Evolutionary conservation across 306 rosid genomes (phyloP).

Genomic region (Canavalia gladiata): DNA sequence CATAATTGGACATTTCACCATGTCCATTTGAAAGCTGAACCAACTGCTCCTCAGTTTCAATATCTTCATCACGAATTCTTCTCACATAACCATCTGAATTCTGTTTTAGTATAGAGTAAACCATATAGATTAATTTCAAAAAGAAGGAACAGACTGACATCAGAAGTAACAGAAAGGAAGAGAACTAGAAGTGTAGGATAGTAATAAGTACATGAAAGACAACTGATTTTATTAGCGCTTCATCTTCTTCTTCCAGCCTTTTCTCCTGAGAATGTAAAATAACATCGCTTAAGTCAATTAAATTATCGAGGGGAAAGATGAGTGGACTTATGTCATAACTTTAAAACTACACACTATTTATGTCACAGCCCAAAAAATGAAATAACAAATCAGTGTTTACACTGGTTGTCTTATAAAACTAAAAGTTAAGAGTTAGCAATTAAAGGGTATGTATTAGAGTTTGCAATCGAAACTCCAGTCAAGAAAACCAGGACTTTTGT

Average conservation of each 20-base stretch:
- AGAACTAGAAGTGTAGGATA: background rate
- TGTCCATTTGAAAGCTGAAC: conserved; percentile 46
- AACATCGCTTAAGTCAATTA: background rate
- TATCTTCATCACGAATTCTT: conserved; percentile 77
- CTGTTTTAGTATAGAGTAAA: conserved; percentile 53
- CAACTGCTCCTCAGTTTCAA: conserved; percentile 61
- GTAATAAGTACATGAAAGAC: conserved; percentile 65
- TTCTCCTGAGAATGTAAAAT: conserved; percentile 59
- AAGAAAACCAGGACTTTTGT: too few relatives aligned
- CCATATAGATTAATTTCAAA: conserved; percentile 20
- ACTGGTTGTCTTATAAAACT: background rate
- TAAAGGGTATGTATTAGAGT: conserved; percentile 6
- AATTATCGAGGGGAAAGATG: background rate
- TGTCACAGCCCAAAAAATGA: background rate
- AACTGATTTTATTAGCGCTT: conserved; percentile 78
- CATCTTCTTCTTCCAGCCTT: conserved; percentile 88
- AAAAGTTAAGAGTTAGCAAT: background rate
- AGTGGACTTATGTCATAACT: background rate
- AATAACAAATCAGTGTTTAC: background rate
- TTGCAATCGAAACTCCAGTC: conserved; percentile 6
- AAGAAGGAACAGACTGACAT: background rate
- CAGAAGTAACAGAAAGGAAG: conserved; percentile 1
- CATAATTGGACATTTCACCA: conserved; percentile 54
- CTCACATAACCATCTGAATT: conserved; percentile 59
- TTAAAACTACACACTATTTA: conserved; percentile 2